These are phyloP conservation scores for Stygiomarasmius scandens DNA, from an alignment of 1,284 basidiomycete genomes.

Conservation along the genomic window DNA sequence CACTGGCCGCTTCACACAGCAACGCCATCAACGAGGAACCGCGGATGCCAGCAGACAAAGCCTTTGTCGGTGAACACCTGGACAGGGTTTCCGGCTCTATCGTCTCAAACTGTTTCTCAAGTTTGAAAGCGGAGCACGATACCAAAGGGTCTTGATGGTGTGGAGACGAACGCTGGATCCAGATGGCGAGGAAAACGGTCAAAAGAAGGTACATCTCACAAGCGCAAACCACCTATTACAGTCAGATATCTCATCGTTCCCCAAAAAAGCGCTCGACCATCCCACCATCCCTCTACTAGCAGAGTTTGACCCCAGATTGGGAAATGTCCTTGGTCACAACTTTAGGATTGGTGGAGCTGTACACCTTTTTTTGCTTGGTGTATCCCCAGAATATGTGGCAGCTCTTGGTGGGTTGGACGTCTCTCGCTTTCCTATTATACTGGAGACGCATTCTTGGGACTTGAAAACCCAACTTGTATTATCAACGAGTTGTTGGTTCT, in stretches of 20 bases:
- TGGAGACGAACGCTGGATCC: constrained; percentile 3
- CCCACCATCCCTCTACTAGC: background rate
- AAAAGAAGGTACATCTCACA: constrained; percentile 1
- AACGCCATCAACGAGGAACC: constrained; percentile 23
- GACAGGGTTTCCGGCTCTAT: background rate
- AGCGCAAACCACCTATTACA: background rate
- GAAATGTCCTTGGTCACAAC: constrained; percentile 24
- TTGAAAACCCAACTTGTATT: too few relatives aligned
- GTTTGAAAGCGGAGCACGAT: constrained; percentile 12
- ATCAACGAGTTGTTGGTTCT: too few relatives aligned
- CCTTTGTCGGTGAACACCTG: constrained; percentile 24
- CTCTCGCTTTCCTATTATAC: constrained; percentile 30
- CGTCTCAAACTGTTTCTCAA: constrained; percentile 4
- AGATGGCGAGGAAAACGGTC: background rate
- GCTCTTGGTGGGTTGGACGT: constrained; percentile 30
- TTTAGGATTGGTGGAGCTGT: constrained; percentile 33
- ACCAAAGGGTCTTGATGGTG: constrained; percentile 7
- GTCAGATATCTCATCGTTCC: too few relatives aligned
- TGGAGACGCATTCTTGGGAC: constrained; percentile 15
- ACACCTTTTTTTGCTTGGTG: constrained; percentile 25
- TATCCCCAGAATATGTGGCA: constrained; percentile 28
- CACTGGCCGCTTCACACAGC: too few relatives aligned
- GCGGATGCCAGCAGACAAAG: constrained; percentile 35
- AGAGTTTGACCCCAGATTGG: constrained; percentile 1
- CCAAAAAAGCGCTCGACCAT: constrained; percentile 12